These are phyloP conservation scores for Auxenochlorella protothecoides DNA, from an alignment of 139 green algal species.

Conservation along the genomic window DNA sequence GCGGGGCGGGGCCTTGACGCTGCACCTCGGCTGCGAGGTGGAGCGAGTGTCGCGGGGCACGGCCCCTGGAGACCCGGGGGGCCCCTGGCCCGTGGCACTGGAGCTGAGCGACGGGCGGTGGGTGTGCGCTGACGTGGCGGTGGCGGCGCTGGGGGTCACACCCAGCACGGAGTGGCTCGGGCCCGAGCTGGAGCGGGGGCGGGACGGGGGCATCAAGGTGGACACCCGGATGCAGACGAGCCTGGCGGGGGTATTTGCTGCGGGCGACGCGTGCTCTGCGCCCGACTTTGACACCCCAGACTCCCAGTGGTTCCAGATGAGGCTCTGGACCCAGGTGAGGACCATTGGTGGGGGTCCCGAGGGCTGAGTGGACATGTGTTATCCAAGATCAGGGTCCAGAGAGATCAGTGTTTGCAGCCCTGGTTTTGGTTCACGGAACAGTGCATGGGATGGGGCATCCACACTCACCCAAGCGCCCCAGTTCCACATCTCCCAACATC, in stretches of 20 bases:
- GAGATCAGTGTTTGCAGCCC: too few species aligned
- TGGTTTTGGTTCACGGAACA: too few species aligned
- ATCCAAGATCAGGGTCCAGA: too few species aligned
- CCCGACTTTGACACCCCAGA: background rate
- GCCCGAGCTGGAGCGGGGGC: constrained; percentile 10
- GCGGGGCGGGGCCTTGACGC: background rate
- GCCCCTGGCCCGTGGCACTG: constrained; percentile 15
- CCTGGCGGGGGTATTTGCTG: constrained; percentile 49
- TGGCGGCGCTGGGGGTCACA: constrained; percentile 59
- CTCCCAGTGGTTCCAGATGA: constrained; percentile 80
- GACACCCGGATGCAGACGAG: constrained; percentile 35
- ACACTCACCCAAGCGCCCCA: too few species aligned
- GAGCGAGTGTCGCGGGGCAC: background rate
- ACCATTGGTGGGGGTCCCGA: too few species aligned
- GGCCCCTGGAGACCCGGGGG: background rate
- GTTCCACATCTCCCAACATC: too few species aligned
- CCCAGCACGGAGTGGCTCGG: constrained; percentile 55
- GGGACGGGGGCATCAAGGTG: constrained; percentile 61
- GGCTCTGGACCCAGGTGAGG: constrained; percentile 53
- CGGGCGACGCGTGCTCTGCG: constrained; percentile 55
- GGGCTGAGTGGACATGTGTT: too few species aligned
- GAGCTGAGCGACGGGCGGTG: constrained; percentile 28
- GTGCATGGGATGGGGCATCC: too few species aligned
- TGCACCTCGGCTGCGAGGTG: constrained; percentile 18
- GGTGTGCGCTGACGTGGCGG: constrained; percentile 49